Evolutionary conservation across 768 basidiomycete species (phyloP), one percentile per base, ranked within the genome.

Genomic region (Suillus subaureus): DNA sequence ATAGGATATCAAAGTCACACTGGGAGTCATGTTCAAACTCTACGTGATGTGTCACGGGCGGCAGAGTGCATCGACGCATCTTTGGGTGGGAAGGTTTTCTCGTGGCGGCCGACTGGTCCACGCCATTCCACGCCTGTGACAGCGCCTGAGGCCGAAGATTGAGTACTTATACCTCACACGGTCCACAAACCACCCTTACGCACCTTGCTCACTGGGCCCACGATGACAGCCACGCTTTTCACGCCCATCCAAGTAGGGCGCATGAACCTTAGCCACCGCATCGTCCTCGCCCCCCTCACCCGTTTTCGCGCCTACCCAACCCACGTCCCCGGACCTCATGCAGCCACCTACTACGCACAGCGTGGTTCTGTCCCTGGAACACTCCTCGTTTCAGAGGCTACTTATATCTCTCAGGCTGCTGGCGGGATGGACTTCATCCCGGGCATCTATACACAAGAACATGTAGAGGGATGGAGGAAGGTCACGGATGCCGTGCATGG

Each of bases 391-490:
- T 71, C 83, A 1, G 85, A 86, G 70, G 85, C 77, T 1, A 84
- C 81, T 13, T 74, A 77, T 62, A 77, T 83, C 67, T 73, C 72
- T 57, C 72, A 54, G 26, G 51, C 66, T 43, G 74, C 77, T 63
- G 68, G 79, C 64, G 74, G 79, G 65, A 54, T 63, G 74, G 60
- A 70, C 15, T 69, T 79, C 66, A 75, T 80, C 3, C 85, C 87
- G 0, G 86, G 87, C 0, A 81, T 87, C 42, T 87, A 79, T 77
- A 79, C 69, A 8, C 71, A 76, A 3, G 82, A 81, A 18, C 87
- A 89, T 66, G 78, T 88, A 39, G 69, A 64, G 0, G 83, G 75
- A 0, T 91, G 88, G 89, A 86, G 84, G 70, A 69, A 81, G 77
- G 69, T 85, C 23, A 78, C 75, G 35, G 79, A 81, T 23, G 74